Evolutionary conservation across 768 basidiomycete genomes (phyloP).

Genomic region (Galerina marginata): DNA sequence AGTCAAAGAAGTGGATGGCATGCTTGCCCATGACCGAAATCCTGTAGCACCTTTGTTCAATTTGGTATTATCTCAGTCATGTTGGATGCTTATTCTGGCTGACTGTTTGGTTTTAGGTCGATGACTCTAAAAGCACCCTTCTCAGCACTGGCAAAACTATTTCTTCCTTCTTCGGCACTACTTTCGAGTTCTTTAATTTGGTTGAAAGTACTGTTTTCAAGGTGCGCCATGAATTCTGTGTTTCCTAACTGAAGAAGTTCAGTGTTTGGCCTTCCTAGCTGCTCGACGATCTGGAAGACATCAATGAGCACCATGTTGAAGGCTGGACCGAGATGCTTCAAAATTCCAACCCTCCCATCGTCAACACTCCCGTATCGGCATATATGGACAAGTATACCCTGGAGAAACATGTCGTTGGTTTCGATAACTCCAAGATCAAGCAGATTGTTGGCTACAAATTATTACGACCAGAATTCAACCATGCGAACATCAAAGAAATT

Average conservation of each 20-base stretch:
- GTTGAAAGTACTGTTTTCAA: constrained; percentile 71
- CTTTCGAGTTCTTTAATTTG: constrained; percentile 80
- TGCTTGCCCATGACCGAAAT: constrained; percentile 58
- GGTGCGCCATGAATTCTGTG: constrained; percentile 39
- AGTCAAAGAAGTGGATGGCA: constrained; percentile 64
- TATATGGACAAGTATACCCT: constrained; percentile 81
- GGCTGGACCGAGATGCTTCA: constrained; percentile 85
- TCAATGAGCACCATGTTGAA: constrained; percentile 83
- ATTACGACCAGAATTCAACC: constrained; percentile 64
- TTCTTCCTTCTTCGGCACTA: constrained; percentile 76
- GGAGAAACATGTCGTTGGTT: constrained; percentile 70
- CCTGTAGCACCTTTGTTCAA: constrained; percentile 83
- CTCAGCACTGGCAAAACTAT: constrained; percentile 68
- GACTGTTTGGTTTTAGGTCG: constrained; percentile 51
- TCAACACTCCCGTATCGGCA: constrained; percentile 73
- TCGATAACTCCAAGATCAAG: constrained; percentile 77
- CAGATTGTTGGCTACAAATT: constrained; percentile 72
- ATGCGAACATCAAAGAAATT: constrained; percentile 67
- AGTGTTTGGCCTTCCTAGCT: constrained; percentile 44
- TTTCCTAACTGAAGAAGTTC: background rate
- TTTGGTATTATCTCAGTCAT: constrained; percentile 49
- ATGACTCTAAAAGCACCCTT: constrained; percentile 76
- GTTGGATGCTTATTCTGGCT: background rate
- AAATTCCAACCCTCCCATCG: constrained; percentile 71
- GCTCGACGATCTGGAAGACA: constrained; percentile 80